Evolutionary conservation across 768 basidiomycete genomes (phyloP), one percentile per base, ranked within the genome.

Genomic region (Macrolepiota dolichaula): DNA sequence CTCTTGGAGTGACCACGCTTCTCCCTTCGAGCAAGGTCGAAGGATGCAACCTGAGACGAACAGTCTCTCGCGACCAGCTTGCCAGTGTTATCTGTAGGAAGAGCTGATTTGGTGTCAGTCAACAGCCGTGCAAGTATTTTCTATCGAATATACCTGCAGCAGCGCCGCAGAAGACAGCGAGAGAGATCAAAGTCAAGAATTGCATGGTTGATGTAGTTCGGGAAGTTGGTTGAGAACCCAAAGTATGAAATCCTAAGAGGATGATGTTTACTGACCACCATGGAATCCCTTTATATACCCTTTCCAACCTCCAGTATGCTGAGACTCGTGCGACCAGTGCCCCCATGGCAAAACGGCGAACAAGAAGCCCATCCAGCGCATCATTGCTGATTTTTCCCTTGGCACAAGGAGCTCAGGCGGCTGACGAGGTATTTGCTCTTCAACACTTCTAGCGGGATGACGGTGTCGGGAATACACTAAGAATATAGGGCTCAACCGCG

Each of bases 1-100:
- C 59, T 61, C 15, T 49, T 49, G 5, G 29, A 12, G 22, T 61
- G 59, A 40, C 59, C 59, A 38, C 53, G 59, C 17, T 44, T 47
- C 38, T 61, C 59, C 5, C 59, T 46, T 25, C 59, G 59, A 17
- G 52, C 53, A 24, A 61, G 29, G 46, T 61, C 55, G 46, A 61
- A 37, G 22, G 59, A 36, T 47, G 52, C 52, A 47, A 61, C 35
- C 46, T 61, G 44, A 25, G 59, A 15, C 4, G 59, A 61, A 37
- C 59, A 61, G 15, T 54, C 59, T 24, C 59, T 61, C 22, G 52
- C 29, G 9, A 27, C 51, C 3, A 54, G 42, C 13, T 22, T 27
- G 46, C 29, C 55, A 9, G 46, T 7, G 17, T 25, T 49, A 17
- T 49, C 52, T 22, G 29, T 49, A 11, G 44, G 44, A 32, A 54